Evolutionary conservation across 345 rosid genomes (phyloP).

Genomic region (Passiflora organensis): DNA sequence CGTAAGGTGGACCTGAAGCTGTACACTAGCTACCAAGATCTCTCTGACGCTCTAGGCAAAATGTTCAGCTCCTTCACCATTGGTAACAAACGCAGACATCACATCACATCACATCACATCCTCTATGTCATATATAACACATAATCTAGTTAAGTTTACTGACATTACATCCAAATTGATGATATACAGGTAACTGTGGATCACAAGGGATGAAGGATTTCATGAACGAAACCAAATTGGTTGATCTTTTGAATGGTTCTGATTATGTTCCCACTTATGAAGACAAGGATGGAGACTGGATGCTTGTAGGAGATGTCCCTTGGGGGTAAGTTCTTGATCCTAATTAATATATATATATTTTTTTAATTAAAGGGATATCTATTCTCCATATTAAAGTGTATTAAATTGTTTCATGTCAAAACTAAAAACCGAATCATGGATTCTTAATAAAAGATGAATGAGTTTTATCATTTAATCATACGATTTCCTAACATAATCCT

Average conservation of each 20-base stretch:
- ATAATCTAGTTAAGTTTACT: too few relatives aligned
- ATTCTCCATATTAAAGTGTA: too few relatives aligned
- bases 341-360: neutral
- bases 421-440: too few relatives aligned
- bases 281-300: slow-evolving; percentile 31
- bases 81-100: slow-evolving; percentile 5
- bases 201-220: slow-evolving; percentile 25
- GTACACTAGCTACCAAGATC: slow-evolving; percentile 26
- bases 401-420: too few relatives aligned
- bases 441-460: too few relatives aligned
- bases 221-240: slow-evolving; percentile 22
- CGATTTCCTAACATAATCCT: too few relatives aligned
- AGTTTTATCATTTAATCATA: too few relatives aligned
- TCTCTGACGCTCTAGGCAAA: slow-evolving; percentile 24
- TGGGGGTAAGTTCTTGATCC: slow-evolving; percentile 25
- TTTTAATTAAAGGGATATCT: too few relatives aligned
- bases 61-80: slow-evolving; percentile 32
- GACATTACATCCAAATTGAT: neutral
- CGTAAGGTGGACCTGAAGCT: slow-evolving; percentile 27
- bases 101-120: neutral
- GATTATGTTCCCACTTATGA: slow-evolving; percentile 29
- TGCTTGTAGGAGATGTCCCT: slow-evolving; percentile 33
- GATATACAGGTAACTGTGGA: slow-evolving; percentile 16
- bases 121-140: too few relatives aligned
- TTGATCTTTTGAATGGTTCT: slow-evolving; percentile 23